Base-by-base conservation (phyloP, 2,329 filamentous ascomycete genomes). In the Rutstroemia sydowiana region DNA sequence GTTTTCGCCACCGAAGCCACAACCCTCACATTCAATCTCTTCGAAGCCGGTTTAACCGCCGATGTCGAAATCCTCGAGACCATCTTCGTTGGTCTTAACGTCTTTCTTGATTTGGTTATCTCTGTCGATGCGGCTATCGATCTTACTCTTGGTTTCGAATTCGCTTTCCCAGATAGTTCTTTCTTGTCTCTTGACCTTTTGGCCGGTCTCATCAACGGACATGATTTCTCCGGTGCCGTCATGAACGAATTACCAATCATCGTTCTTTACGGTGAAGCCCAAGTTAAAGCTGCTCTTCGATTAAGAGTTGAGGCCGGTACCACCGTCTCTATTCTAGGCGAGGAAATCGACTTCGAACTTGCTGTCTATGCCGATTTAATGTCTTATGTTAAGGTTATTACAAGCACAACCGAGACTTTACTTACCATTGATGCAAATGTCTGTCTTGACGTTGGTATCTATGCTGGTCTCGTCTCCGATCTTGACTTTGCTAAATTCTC, bases 111-210 rank as follows among this genome's bases (percentile, higher is more conserved):
- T 41, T 51, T 63, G 36, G 56, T 61, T 11, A 56, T 63, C 36
- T 58, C 56, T 20, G 36, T 61, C 4, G 49, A 39, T 45, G 57
- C 58, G 10, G 47, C 48, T 18, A 51, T 61, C 10, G 57, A 62
- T 46, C 45, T 62, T 5, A 37, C 48, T 26, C 55, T 54, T 42
- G 59, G 59, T 36, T 63, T 62, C 49, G 57, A 58, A 31, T 58
- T 62, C 47, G 45, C 56, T 1, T 60, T 63, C 41, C 57, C 59
- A 9, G 51, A 61, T 18, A 57, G 59, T 10, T 49, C 58, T 7
- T 59, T 53, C 40, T 51, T 63, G n/a, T 52, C 54, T 36, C 55
- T 63, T 44, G 61, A 61, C 44, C 57, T 59, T 36, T 44, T 61
- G 39, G 34, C 39, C 40, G 61, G 59, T 41, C 31, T 54, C 21